Conservation (phyloP, 2,329 filamentous ascomycete species). For the Trichophyton benhamiae region DNA sequence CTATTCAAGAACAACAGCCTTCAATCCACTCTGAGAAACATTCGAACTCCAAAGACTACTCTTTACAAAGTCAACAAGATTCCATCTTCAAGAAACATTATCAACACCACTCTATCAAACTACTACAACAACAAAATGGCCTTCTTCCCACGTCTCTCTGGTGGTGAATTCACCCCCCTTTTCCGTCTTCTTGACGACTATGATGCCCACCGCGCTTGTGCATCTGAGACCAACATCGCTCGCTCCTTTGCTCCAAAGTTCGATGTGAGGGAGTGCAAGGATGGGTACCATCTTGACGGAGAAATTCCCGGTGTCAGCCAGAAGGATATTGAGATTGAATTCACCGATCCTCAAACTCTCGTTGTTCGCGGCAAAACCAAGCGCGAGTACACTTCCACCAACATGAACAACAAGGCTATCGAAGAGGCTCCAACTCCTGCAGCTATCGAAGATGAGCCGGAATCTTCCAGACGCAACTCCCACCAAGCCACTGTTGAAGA, state of each 20-base stretch:
- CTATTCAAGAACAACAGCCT: slow-evolving; percentile 5
- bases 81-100: not conserved
- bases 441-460: slow-evolving; percentile 12
- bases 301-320: slow-evolving; percentile 35
- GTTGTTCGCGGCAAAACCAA: slow-evolving; percentile 32
- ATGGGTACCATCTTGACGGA: slow-evolving; percentile 34
- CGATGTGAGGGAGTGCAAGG: slow-evolving; percentile 32
- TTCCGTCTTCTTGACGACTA: slow-evolving; percentile 35
- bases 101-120: slow-evolving; percentile 8
- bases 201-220: slow-evolving; percentile 22
- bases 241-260: slow-evolving; percentile 30
- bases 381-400: slow-evolving; percentile 21
- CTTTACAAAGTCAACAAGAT: slow-evolving; percentile 5
- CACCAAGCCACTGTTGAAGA: slow-evolving; percentile 44
- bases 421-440: slow-evolving; percentile 11
- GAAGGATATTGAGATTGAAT: slow-evolving; percentile 36
- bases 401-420: slow-evolving; percentile 10
- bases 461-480: slow-evolving; percentile 16
- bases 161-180: slow-evolving; percentile 28
- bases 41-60: slow-evolving; percentile 4
- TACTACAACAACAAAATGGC: slow-evolving; percentile 27
- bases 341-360: slow-evolving; percentile 34
- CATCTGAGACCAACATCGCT: slow-evolving; percentile 8
- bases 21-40: slow-evolving; percentile 8
- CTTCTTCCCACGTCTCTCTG: slow-evolving; percentile 26